Base-by-base conservation (phyloP, 257 asterid genomes). In the Hygrophila difformis region DNA sequence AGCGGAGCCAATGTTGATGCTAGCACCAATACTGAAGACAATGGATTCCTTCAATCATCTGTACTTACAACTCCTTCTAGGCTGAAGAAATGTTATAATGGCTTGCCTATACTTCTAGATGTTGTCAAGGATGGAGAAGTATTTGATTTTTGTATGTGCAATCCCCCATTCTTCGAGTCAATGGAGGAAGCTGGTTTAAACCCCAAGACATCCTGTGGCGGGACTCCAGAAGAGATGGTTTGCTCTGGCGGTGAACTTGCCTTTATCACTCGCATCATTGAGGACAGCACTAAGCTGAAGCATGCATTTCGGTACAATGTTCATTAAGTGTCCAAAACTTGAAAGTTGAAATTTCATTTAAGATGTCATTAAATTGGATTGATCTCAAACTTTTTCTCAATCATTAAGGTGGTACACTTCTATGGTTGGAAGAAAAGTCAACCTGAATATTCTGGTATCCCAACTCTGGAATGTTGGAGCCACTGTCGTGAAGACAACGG, bases 391-490 rank as follows among this genome's bases (percentile, higher is more conserved):
- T 40, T 20, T 31, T 18, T 55, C 36, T 14, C 22, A 1, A n/a
- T n/a, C n/a, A n/a, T n/a, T n/a, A 69, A 89, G 96, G 79, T 89
- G 98, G 98, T 89, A 76, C 69, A 73, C 96, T 46, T 85, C 96
- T 37, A 85, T 89, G 98, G 70, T 82, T 41, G 96, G 98, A 55
- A 82, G 94, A 69, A 89, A 89, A 76, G 17, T 69, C 38, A 89
- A 82, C 72, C 79, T 89, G 46, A 85, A 76, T 68, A 53, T 58
- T 54, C 72, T 89, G 56, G 79, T 68, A 20, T 72, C 94, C 11
- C 62, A 77, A 72, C 91, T 85, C 28, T 78, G 98, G 82, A 73
- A 65, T 29, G 64, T 68, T 47, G 88, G 94, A 44, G 96, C 78
- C 49, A 82, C 94, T 2, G 62, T 85, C 40, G 93, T 89, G 49